Base-by-base conservation (phyloP, 2,329 filamentous ascomycete species). In the Hymenoscyphus infarciens region DNA sequence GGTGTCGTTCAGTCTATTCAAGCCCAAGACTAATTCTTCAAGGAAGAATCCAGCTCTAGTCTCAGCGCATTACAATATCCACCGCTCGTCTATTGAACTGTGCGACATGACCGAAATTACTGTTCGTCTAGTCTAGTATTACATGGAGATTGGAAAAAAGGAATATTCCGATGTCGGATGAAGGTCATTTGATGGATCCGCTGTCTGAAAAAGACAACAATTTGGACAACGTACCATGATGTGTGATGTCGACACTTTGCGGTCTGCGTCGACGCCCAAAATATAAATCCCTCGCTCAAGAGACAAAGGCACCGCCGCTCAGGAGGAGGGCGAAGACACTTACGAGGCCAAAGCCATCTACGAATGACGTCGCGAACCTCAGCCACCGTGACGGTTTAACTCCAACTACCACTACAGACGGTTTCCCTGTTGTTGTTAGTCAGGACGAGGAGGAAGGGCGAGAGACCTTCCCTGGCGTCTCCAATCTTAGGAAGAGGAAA, bases 231-330 rank as follows among this genome's bases (percentile, higher is more conserved):
- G 19, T 35, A 45, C 16, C 19, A 61, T 22, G 38, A 57, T 61
- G 60, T 61, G 25, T 25, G 31, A 22, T 27, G 38, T 52, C 54
- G 60, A 57, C 60, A 57, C 27, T 61, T 27, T 61, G 60, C 19
- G 60, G 60, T 52, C n/a, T 61, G 55, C 53, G 55, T 4, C 38
- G 11, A 56, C 31, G n/a, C 29, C 33, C 38, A 19, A 45, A 38
- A 29, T 61, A 61, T 25, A 42, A 42, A 22, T 13, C 33, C 13
- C 59, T 56, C n/a, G 8, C 16, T 29, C 59, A 52, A 25, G 22
- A 31, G 16, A 35, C 56, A 35, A 35, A 35, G 33, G 33, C 33
- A 35, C 33, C 33, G 15, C 33, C 33, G 15, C 33, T 35, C 5
- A 56, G 22, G 25, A 19, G 29, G 31, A 56, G 52, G 19, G 22